phyloP scores from a whole-genome alignment of 2,329 filamentous ascomycete genomes.

The Penicillium rolfsii region DNA sequence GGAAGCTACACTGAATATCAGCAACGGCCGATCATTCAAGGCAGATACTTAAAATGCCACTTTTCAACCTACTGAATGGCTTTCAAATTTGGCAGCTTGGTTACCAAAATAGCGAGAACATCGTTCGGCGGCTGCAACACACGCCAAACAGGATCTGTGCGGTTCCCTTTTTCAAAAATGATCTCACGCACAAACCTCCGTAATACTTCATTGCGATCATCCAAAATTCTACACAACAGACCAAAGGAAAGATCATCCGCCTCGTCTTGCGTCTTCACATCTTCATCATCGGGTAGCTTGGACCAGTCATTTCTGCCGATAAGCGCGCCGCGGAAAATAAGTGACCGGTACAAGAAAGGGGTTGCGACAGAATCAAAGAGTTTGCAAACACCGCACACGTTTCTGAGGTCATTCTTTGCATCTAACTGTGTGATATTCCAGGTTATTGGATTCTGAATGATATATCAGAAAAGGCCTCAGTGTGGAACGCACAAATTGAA shows the following conservation, averaged over 20 bases:
- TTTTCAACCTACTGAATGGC: not conserved
- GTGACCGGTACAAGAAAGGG: not conserved
- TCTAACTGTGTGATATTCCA: not conserved
- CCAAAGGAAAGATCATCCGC: not conserved
- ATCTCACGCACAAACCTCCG: not conserved
- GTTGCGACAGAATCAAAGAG: not conserved
- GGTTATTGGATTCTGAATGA: not conserved
- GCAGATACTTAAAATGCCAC: not conserved
- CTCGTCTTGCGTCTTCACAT: not conserved
- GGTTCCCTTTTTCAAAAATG: not conserved
- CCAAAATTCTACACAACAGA: not conserved
- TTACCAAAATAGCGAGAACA: conserved; percentile 1
- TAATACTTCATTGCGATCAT: not conserved
- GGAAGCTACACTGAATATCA: not conserved
- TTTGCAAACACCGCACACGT: not conserved
- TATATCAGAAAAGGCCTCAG: not conserved
- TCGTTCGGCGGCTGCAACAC: conserved; percentile 1
- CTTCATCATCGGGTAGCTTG: not conserved
- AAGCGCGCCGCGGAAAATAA: not conserved
- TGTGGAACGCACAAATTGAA: conserved; percentile 3
- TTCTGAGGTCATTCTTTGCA: not conserved
- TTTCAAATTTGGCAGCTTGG: conserved; percentile 5
- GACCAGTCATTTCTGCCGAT: not conserved
- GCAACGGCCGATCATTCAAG: not conserved
- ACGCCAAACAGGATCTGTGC: not conserved